Evolutionary conservation across 2,329 filamentous ascomycete species (phyloP), one percentile per base, ranked within the genome.

Genomic region (Ceratocystis ficicola): DNA sequence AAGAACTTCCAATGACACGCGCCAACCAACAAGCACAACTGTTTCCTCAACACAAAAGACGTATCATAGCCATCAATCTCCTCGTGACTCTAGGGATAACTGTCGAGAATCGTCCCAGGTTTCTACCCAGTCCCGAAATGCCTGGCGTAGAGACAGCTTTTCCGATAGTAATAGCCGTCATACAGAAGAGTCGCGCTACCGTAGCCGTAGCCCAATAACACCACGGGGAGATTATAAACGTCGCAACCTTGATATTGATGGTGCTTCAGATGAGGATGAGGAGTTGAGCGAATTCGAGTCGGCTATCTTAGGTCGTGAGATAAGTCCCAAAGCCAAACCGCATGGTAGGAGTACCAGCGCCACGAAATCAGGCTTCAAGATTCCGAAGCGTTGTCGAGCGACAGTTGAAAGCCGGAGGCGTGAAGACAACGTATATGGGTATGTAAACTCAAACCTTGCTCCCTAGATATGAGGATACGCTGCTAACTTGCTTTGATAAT

Each of bases 181-280:
- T 22, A 32, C 52, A 5, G 52, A 57, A 57, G 52, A 61, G 32
- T 22, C 32, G 4, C 59, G 32, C 59, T 41, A 44, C n/a, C 59
- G 59, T 36, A 61, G 59, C 59, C 36, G 59, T 22, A 61, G 59
- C 17, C 59, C 32, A 10, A 30, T 46, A 46, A 46, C 60, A 62
- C 30, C 52, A 28, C 52, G 52, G 25, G 28, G 25, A 30, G 52
- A 32, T 7, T 57, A 57, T 12, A 57, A 32, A 12, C 52, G 28
- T 17, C 52, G 28, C 12, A 28, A 17, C 2, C 28, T 17, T 28
- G 52, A 57, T 32, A 22, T 22, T 8, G 52, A 32, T 22, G 28
- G 12, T 32, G 30, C 6, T 32, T 32, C 30, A 15, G 52, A 57
- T 17, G 52, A 57, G 5, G 25, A 32, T 4, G 52, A 57, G 28